Evolutionary conservation across 1,284 basidiomycete genomes (phyloP).

Genomic region (Boletus semigastroideus): DNA sequence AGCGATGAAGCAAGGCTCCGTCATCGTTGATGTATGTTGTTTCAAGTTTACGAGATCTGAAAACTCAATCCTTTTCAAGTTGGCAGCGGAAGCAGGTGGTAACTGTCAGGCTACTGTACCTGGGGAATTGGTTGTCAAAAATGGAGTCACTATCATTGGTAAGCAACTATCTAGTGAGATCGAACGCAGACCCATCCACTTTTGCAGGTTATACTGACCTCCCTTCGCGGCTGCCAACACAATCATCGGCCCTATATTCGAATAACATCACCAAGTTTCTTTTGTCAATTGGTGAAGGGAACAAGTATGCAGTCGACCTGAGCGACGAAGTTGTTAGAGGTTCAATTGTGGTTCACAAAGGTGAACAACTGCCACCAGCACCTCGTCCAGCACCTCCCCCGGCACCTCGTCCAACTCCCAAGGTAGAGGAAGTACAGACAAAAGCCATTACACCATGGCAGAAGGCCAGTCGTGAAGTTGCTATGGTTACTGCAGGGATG

Average conservation of each 20-base stretch:
- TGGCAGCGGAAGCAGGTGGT: conserved; percentile 82
- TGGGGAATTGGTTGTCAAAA: conserved; percentile 64
- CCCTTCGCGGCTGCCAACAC: conserved; percentile 80
- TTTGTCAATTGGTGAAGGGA: conserved; percentile 69
- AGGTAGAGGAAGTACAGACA: conserved; percentile 52
- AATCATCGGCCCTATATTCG: conserved; percentile 84
- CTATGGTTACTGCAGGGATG: conserved; percentile 72
- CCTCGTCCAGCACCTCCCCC: conserved; percentile 65
- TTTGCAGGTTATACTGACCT: conserved; percentile 73
- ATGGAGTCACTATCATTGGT: conserved; percentile 81
- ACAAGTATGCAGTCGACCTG: conserved; percentile 64
- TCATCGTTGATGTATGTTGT: conserved; percentile 65
- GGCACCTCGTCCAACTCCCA: conserved; percentile 49
- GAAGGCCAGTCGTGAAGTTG: conserved; percentile 71
- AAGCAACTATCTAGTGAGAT: conserved; percentile 2
- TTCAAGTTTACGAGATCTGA: background rate
- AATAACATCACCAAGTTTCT: conserved; percentile 90
- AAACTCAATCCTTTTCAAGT: conserved; percentile 23
- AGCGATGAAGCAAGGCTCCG: conserved; percentile 85
- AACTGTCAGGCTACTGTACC: conserved; percentile 81
- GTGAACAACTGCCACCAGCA: conserved; percentile 62
- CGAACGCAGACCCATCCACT: conserved; percentile 7
- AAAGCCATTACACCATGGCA: conserved; percentile 80
- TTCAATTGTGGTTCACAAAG: conserved; percentile 72
- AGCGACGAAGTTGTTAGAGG: conserved; percentile 83